Evolutionary conservation across 225 moss, liverwort and hornwort genomes (phyloP), one percentile per base, ranked within the genome.

Genomic region (Asterella californica): DNA sequence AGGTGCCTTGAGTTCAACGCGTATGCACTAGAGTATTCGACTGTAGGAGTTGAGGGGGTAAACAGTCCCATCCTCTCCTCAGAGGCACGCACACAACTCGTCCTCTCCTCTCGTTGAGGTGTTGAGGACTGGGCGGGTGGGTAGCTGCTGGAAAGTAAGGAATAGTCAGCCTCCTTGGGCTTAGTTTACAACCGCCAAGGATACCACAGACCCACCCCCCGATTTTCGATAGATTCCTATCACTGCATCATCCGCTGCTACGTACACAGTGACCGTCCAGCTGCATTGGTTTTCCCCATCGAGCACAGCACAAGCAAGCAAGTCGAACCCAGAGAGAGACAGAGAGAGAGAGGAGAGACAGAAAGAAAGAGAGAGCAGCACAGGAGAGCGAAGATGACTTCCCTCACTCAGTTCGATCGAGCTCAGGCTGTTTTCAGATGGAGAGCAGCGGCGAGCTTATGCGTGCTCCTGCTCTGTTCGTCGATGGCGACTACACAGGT

Each of bases 381-480:
- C 21, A 42, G 25, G 42, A 42, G 1, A 6, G 42, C 6, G 79
- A 42, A 38, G 70, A 70, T 42, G 38, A 25, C 42, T 7, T 70
- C 70, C 10, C 3, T 21, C 21, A 36, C 2, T 24, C 42, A 42
- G 15, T 24, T 57, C 57, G 18, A 57, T 5, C 57, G 17, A 19
- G 42, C 36, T 21, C 70, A 45, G 24, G 38, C 22, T 70, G 22
- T 3, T 22, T 45, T 24, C 22, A 70, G 38, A 70, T 25, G 70
- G 70, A 70, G 42, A 25, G 42, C 70, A 25, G 24, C 38, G 25
- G 5, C 72, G n/a, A 61, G 42, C 27, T 14, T 79, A 11, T 74
- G 75, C 67, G 19, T 75, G 34, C 63, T 79, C 45, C 27, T 82
- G 72, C 63, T 85, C 9, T 76, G 54, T 32, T 61, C 69, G 37